Conservation (phyloP, 345 rosid species). For the Gossypium arboreum region DNA sequence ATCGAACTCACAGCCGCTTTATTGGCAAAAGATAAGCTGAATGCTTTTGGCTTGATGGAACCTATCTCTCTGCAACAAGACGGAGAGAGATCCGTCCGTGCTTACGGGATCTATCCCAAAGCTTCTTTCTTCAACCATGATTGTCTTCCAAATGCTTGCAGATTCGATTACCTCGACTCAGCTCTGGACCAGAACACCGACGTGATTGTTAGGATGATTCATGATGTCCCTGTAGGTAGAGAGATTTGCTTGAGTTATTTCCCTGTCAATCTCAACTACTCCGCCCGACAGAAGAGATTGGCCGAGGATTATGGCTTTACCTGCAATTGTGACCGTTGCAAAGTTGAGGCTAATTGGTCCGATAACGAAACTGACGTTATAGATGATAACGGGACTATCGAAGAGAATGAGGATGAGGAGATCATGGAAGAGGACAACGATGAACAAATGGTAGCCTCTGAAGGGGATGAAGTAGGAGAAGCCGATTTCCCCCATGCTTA, state of each 20-base stretch:
- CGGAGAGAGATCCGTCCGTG: constrained; percentile 59
- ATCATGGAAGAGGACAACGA: constrained; percentile 40
- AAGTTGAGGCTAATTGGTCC: constrained; percentile 86
- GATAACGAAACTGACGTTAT: constrained; percentile 44
- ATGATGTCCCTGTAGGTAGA: constrained; percentile 76
- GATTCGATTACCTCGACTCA: constrained; percentile 75
- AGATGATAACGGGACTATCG: constrained; percentile 32
- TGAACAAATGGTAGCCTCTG: constrained; percentile 34
- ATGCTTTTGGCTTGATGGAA: constrained; percentile 85
- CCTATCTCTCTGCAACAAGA: constrained; percentile 30
- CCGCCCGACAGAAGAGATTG: constrained; percentile 55
- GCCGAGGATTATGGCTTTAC: constrained; percentile 70
- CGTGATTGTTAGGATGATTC: constrained; percentile 71
- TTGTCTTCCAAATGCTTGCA: constrained; percentile 96
- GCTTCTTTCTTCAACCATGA: constrained; percentile 83
- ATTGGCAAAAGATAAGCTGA: constrained; percentile 63
- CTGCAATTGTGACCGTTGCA: constrained; percentile 83
- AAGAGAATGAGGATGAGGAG: constrained; percentile 25
- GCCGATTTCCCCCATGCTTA: constrained; percentile 73
- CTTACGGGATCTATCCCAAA: constrained; percentile 70
- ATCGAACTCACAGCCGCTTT: constrained; percentile 53
- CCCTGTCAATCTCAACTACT: constrained; percentile 68
- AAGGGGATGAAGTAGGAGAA: constrained; percentile 22
- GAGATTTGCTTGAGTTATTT: constrained; percentile 90
- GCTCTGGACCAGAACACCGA: constrained; percentile 44